Base-by-base conservation (phyloP, 176 grass and related monocot genomes). In the Oryza brachyantha region DNA sequence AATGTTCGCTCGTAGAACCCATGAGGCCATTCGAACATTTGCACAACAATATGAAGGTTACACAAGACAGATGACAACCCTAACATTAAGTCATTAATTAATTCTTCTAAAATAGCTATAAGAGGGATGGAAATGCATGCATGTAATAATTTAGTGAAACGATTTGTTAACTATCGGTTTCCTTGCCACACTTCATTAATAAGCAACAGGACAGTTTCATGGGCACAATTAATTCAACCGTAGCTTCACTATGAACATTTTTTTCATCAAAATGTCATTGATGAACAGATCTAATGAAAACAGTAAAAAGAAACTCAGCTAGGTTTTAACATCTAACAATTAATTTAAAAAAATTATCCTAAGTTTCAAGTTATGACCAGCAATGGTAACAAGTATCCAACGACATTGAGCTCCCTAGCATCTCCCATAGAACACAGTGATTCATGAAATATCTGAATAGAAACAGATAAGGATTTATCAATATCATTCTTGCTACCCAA, bases 41-140 rank as follows among this genome's bases (percentile, higher is more conserved):
- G 68, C 54, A 83, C 48, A 34, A 39, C 22, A 61, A 48, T 61
- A 32, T 14, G 27, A 28, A 42, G 2, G 16, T 69, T 79, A 50
- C 5, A 39, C 2, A 25, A 81, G 67, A 60, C 61, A 72, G 55
- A 12, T 28, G 22, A 62, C 24, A 62, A 10, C 39, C 52, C 63
- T 26, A 19, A 22, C 8, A 74, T 63, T 40, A n/a, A n/a, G n/a
- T n/a, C n/a, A n/a, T n/a, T n/a, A n/a, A n/a, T n/a, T n/a, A 11
- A 68, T 54, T 59, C 48, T 79, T 83, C 52, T 70, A 72, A 50
- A 14, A 61, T 13, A 2, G 13, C 75, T 62, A 41, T 13, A 29
- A 16, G 42, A 40, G 3, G 13, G 36, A 72, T 11, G 70, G 35
- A 70, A 84, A 8, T 6, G 40, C 58, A 66, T 74, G 68, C 40